Percentiles rank a stretch among this genome's conserved stretches.
These are phyloP conservation scores for Solanum tarapatanum DNA, from an alignment of 257 asterid genomes.

Conservation along the genomic window DNA sequence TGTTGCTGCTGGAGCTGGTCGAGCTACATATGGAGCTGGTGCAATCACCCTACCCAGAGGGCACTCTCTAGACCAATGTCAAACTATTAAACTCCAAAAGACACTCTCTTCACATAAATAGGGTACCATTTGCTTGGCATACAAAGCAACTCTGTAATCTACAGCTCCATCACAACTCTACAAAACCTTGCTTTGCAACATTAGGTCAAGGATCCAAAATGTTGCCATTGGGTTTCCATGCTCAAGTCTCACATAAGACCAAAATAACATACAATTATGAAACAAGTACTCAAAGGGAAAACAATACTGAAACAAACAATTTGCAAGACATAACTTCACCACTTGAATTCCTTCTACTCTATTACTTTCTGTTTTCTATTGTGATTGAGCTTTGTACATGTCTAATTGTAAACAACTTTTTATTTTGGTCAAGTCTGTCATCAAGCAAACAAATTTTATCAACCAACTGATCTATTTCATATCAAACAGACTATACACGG, in stretches of 20 bases:
- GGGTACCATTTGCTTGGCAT: slow-evolving; percentile 91
- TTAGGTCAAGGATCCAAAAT: slow-evolving; percentile 31
- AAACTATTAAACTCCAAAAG: slow-evolving; percentile 48
- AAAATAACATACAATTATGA: neutral
- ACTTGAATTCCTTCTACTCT: neutral
- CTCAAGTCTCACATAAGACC: neutral
- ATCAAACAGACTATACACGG: neutral
- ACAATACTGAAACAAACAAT: neutral
- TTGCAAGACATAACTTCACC: neutral
- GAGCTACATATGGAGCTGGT: too few species aligned
- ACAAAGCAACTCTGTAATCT: slow-evolving; percentile 71
- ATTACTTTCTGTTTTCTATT: neutral
- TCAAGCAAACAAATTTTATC: neutral
- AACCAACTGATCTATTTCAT: neutral
- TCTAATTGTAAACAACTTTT: neutral
- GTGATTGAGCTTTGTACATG: neutral
- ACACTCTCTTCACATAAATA: slow-evolving; percentile 75
- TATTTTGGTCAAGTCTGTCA: neutral
- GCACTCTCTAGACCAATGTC: too few species aligned
- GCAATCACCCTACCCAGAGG: too few species aligned
- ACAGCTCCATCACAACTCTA: slow-evolving; percentile 78
- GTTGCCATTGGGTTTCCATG: too few species aligned
- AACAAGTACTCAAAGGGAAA: neutral
- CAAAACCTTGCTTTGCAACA: slow-evolving; percentile 73
- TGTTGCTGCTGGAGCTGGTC: too few species aligned